Evolutionary conservation across 2,329 filamentous ascomycete genomes (phyloP).

Genomic region (Paraphoma sp.): DNA sequence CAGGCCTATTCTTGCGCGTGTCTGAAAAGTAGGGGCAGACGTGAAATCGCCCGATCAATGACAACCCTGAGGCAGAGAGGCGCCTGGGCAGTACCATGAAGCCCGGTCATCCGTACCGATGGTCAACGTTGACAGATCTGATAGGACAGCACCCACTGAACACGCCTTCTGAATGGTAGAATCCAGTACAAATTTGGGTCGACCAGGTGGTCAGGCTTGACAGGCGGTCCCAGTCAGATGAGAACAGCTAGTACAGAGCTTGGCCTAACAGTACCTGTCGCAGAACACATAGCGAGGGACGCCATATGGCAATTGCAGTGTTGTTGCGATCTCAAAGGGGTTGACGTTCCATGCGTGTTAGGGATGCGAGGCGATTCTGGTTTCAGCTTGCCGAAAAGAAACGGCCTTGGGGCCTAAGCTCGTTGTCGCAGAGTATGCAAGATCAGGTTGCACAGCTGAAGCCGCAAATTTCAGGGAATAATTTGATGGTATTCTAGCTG

Average conservation of each 20-base stretch:
- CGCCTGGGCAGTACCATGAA: slow-evolving; percentile 11
- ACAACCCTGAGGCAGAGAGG: slow-evolving; percentile 16
- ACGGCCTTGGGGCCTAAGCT: background rate
- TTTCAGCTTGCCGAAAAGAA: slow-evolving; percentile 20
- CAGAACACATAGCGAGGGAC: slow-evolving; percentile 23
- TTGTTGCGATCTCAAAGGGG: slow-evolving; percentile 4
- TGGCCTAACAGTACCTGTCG: slow-evolving; percentile 28
- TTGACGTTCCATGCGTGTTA: slow-evolving; percentile 12
- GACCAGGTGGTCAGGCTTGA: slow-evolving; percentile 12
- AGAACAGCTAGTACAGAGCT: slow-evolving; percentile 9
- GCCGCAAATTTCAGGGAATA: too few species aligned
- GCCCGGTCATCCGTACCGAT: slow-evolving; percentile 15
- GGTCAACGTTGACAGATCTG: slow-evolving; percentile 22
- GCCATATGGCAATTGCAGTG: slow-evolving; percentile 20
- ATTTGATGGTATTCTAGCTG: too few species aligned
- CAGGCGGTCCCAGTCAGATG: background rate
- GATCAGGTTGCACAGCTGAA: background rate
- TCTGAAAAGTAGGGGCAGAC: slow-evolving; percentile 18
- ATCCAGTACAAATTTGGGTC: slow-evolving; percentile 1
- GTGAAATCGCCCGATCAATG: slow-evolving; percentile 8
- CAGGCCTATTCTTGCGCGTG: slow-evolving; percentile 12
- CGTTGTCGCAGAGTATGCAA: background rate
- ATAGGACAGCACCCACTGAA: slow-evolving; percentile 4
- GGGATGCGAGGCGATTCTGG: slow-evolving; percentile 21
- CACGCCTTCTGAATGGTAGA: slow-evolving; percentile 6